Evolutionary conservation across 2,329 filamentous ascomycete genomes (phyloP), one percentile per base, ranked within the genome.

Genomic region (Alternaria consortialis): DNA sequence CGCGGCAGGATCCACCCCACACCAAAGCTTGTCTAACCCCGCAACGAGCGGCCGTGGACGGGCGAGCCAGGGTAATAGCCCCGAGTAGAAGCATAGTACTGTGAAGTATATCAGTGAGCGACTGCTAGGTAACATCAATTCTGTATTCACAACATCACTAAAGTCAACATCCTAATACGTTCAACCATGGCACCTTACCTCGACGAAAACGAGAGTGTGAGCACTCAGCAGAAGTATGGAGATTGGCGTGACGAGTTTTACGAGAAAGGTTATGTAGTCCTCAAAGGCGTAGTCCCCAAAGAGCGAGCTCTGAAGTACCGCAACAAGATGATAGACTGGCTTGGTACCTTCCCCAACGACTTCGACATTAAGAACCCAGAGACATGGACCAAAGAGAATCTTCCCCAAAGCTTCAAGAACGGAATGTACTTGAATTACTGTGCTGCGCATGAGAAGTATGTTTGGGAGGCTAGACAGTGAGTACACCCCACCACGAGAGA

Each of bases 301-400:
- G 74, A 77, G 40, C 53, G 62, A 20, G 73, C 73, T 1, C 54
- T 60, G 27, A 66, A 71, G 56, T 77, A 77, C 56, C 64, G 62
- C 11, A 58, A 76, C 32, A 72, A 70, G 44, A 73, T 74, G 63
- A 61, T 74, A 39, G 67, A 75, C 20, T 77, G 73, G 72, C 67
- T 77, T 5, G 68, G 74, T 36, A 69, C 63, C 3, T 76, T 76
- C 34, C 58, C 64, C 12, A 66, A 66, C 31, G 72, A 72, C 29
- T 76, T 77, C 63, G 69, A 77, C n/a, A 60, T 64, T 29, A 67
- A 72, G 9, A 70, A 77, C 66, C 53, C 56, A 62, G 67, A 31
- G 34, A 84, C 82, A 8, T 84, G 80, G 80, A 80, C 74, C 2
- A 72, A 73, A 5, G 79, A 82, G 6, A 76, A 83, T 60, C 73